Percentiles rank a stretch among this genome's conserved stretches.
phyloP scores from a whole-genome alignment of 1,284 basidiomycete genomes.

The Hypsizygus ulmarius region DNA sequence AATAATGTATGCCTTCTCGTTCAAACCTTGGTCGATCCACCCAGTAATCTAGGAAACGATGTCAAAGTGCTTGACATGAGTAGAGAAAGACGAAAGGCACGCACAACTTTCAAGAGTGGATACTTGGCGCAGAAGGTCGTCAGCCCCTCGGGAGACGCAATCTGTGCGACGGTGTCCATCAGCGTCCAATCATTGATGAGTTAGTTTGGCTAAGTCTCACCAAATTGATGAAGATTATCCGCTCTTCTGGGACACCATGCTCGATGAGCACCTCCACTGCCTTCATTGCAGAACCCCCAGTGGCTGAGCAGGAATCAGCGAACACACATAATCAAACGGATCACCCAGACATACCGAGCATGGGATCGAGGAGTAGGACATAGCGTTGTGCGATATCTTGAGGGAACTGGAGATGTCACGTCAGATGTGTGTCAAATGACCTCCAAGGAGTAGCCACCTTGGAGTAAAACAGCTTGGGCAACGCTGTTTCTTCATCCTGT shows the following conservation, averaged over 20 bases:
- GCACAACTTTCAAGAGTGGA: slow-evolving; percentile 80
- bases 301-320: slow-evolving; percentile 54
- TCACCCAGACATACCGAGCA: slow-evolving; percentile 73
- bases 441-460: slow-evolving; percentile 46
- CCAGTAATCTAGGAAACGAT: slow-evolving; percentile 70
- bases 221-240: slow-evolving; percentile 96
- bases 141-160: slow-evolving; percentile 91
- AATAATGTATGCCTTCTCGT: slow-evolving; percentile 87
- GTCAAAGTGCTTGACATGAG: neutral
- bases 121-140: slow-evolving; percentile 79
- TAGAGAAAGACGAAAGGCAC: slow-evolving; percentile 26
- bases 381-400: slow-evolving; percentile 91
- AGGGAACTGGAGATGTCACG: slow-evolving; percentile 64
- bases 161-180: slow-evolving; percentile 41
- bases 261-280: slow-evolving; percentile 93
- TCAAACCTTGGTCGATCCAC: slow-evolving; percentile 95
- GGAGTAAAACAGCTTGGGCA: slow-evolving; percentile 88
- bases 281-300: slow-evolving; percentile 97
- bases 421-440: neutral
- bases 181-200: neutral
- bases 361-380: slow-evolving; percentile 93
- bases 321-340: neutral
- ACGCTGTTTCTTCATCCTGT: slow-evolving; percentile 89
- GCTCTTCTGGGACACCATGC: slow-evolving; percentile 84
- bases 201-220: slow-evolving; percentile 42